Evolutionary conservation across 371 early-diverging fungal genomes (phyloP), one percentile per base, ranked within the genome.

Genomic region (Syncephalastrum contaminatum): DNA sequence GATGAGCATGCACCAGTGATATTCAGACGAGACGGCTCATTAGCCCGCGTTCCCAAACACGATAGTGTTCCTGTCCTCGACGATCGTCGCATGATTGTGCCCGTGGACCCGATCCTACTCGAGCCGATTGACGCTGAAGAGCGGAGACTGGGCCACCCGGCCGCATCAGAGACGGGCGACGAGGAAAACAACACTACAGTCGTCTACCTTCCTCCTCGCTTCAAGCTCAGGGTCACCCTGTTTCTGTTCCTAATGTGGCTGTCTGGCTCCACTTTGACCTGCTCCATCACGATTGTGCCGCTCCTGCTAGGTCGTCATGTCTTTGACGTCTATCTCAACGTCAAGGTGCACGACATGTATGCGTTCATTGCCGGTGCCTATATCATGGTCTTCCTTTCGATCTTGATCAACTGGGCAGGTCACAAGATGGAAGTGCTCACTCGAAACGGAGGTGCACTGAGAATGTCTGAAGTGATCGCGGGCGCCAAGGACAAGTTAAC

Each of bases 1-100:
- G 25, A 48, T n/a, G 62, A 58, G 1, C 60, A 77, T 20, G 73
- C 75, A 0, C 61, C 78, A 0, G 84, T 83, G 10, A 61, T 66
- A n/a, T 88, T 88, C 58, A 69, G 64, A n/a, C 77, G 80, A 3
- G 80, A 88, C 56, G 88, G 88, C 6, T 69, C 75, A 16, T 73
- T 84, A 48, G 67, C 84, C 39, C 84, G 91, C 14, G 92, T 83
- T 1, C 92, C 92, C 3, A 82, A 82, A 21, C 70, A 76, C 24
- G 92, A 92, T 59, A 82, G 82, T 4, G 81, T 90, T 3, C 83
- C 88, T 14, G 83, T 90, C 4, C 72, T 83, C 42, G 86, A 83
- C 19, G 80, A 82, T 30, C 80, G 88, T 10, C 71, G 81, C 15
- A 88, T 92, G 82, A 61, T 92, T 12, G 85, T 92, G 5, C 91